A percentile compares a stretch with the other conserved stretches of the same genome.
Conservation (phyloP, 108 stramenopile species). For the Discostella stelligeroides region DNA sequence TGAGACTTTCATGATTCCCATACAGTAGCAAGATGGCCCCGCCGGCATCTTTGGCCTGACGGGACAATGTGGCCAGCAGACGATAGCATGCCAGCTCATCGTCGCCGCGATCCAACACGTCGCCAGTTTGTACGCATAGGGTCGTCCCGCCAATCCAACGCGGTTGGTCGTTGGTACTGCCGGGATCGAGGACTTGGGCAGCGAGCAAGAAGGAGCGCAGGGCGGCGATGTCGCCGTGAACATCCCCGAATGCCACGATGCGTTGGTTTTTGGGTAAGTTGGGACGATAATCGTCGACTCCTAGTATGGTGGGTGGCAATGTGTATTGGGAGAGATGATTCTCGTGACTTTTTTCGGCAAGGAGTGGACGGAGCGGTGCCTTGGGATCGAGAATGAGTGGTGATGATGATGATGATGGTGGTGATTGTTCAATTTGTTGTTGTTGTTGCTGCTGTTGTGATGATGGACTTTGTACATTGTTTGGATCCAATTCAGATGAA, state of each 20-base stretch:
- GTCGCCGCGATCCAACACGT: slow-evolving; percentile 74
- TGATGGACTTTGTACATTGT: too few species aligned
- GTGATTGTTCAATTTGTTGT: too few species aligned
- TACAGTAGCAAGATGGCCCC: slow-evolving; percentile 63
- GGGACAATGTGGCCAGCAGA: slow-evolving; percentile 56
- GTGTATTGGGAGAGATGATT: slow-evolving; percentile 29
- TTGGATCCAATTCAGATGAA: too few species aligned
- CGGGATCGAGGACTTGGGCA: slow-evolving; percentile 43
- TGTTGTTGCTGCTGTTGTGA: too few species aligned
- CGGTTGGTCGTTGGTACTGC: slow-evolving; percentile 6
- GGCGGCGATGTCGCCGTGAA: slow-evolving; percentile 74
- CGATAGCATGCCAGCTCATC: slow-evolving; percentile 71
- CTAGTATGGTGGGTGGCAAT: slow-evolving; percentile 28
- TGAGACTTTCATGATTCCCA: slow-evolving; percentile 83
- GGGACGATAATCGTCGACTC: slow-evolving; percentile 44
- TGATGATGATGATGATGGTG: too few species aligned
- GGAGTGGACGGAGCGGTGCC: background rate
- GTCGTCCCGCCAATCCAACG: slow-evolving; percentile 67
- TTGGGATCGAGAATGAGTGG: too few species aligned
- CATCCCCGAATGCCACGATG: slow-evolving; percentile 77
- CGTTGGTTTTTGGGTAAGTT: slow-evolving; percentile 46
- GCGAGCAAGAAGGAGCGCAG: slow-evolving; percentile 49
- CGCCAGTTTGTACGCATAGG: slow-evolving; percentile 79
- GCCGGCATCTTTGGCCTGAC: slow-evolving; percentile 54
- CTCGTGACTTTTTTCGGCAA: slow-evolving; percentile 1